Evolutionary conservation across 1,139 yeast species (phyloP), one percentile per base, ranked within the genome.

Genomic region (Sugiyamaella xylanicola): DNA sequence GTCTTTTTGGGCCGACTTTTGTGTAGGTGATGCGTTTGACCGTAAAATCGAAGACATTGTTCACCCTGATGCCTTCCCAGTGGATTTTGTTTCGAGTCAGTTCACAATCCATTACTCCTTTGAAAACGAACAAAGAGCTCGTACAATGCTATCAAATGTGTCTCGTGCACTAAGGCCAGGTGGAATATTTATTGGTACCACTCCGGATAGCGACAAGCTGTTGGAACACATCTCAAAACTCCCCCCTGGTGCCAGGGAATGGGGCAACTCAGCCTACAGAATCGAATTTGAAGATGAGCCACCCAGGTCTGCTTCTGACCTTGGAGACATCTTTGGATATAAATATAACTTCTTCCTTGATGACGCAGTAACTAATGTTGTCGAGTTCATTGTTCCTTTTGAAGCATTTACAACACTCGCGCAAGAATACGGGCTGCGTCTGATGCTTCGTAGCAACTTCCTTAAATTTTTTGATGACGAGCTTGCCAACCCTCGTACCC

Each of bases 321-420:
- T 90, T 67, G 76, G 84, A 16, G 82, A 86, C 0, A 89, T 95
- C 0, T 92, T 77, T 69, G 99, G 99, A 0, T 88, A 91, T 70
- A 79, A 83, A 65, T 93, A 93, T 70, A 82, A 82, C 53, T 93
- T 89, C 68, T 89, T 79, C 74, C 75, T 93, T 59, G 85, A 85
- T 62, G 99, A 93, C 73, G 99, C 99, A 0, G 95, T 93, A 49
- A 97, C 90, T 61, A 86, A 93, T 66, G 97, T 93, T 7, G 98
- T 98, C 0, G 99, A 93, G 68, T 93, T 88, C 67, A 95, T 93
- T n/a, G 97, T 93, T 4, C 99, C 98, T 0, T 91, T 93, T 73
- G 97, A 93, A 65, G 82, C 87, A 0, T 81, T 93, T 58, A 78
- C 96, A 68, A 82, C 86, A 58, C 73, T 91, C 51, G 95, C 96